Evolutionary conservation across 352 stramenopile genomes (phyloP).

Genomic region (Globisporangium perplexum): DNA sequence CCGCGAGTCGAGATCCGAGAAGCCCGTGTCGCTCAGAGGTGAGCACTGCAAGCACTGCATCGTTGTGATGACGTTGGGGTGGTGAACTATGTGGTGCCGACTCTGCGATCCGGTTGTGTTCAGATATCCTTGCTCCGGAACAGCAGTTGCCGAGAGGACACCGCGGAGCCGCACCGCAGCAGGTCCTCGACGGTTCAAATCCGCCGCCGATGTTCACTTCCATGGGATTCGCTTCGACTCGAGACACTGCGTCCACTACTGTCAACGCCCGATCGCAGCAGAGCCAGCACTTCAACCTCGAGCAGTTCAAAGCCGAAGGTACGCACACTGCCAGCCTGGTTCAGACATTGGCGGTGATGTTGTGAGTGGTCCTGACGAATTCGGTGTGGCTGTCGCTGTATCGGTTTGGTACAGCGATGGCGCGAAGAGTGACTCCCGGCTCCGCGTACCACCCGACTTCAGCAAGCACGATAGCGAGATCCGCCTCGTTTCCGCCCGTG

Average conservation of each 20-base stretch:
- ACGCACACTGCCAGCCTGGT: background rate
- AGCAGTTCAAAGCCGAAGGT: constrained; percentile 25
- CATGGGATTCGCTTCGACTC: constrained; percentile 8
- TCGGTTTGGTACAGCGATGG: constrained; percentile 5
- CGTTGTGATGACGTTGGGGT: background rate
- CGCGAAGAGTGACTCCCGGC: constrained; percentile 6
- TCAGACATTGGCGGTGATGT: background rate
- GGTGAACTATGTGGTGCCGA: too few relatives aligned
- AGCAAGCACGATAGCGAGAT: background rate
- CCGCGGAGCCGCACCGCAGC: background rate
- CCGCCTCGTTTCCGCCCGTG: constrained; percentile 7
- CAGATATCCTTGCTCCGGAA: constrained; percentile 10
- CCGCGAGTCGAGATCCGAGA: background rate
- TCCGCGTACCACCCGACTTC: background rate
- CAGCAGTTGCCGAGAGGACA: background rate
- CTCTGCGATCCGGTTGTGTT: background rate
- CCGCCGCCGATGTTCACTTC: constrained; percentile 6
- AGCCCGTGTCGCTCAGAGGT: constrained; percentile 24
- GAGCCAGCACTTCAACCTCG: constrained; percentile 8
- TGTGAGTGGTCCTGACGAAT: background rate
- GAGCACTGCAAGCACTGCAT: background rate
- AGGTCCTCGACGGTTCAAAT: background rate
- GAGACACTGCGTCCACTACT: background rate
- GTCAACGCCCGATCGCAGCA: background rate
- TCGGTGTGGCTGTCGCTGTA: background rate